Percentiles rank a stretch among this genome's conserved stretches.
Conservation (phyloP, 345 rosid species). For the Adansonia digitata region DNA sequence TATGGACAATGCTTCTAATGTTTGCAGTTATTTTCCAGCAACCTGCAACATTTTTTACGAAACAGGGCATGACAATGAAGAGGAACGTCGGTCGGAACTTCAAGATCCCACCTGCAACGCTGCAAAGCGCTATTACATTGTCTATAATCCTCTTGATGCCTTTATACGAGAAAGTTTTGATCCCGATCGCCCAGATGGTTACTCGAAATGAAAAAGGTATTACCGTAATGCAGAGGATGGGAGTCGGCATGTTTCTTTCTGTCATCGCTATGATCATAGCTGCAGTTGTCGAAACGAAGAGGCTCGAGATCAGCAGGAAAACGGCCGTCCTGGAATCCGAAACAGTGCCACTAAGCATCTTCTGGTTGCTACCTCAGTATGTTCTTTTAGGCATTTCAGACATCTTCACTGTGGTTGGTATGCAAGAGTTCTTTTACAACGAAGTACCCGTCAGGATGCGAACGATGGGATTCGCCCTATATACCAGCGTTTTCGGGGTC, state of each 20-base stretch:
- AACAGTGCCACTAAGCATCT: constrained; percentile 54
- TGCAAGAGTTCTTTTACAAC: constrained; percentile 94
- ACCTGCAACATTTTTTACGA: constrained; percentile 84
- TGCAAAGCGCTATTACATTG: constrained; percentile 82
- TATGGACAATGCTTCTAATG: constrained; percentile 85
- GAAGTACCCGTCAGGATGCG: constrained; percentile 86
- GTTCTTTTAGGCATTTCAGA: constrained; percentile 78
- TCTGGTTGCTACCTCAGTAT: constrained; percentile 87
- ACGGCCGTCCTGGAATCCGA: constrained; percentile 17
- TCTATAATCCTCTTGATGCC: constrained; percentile 91
- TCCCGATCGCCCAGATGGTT: constrained; percentile 44
- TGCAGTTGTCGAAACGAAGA: constrained; percentile 66
- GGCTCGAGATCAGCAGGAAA: constrained; percentile 41
- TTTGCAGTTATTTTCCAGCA: constrained; percentile 90
- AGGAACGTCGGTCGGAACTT: constrained; percentile 62
- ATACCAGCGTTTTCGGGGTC: constrained; percentile 88
- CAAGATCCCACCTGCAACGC: constrained; percentile 88
- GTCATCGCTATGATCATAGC: constrained; percentile 79
- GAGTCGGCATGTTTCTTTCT: constrained; percentile 80
- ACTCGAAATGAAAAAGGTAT: constrained; percentile 49
- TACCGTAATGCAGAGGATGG: constrained; percentile 75
- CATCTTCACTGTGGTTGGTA: constrained; percentile 89
- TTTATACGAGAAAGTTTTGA: constrained; percentile 55
- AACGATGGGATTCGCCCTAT: constrained; percentile 86
- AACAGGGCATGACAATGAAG: constrained; percentile 86